These are phyloP conservation scores for Exophiala xenobiotica DNA, from an alignment of 2,329 filamentous ascomycete species.

Conservation along the genomic window DNA sequence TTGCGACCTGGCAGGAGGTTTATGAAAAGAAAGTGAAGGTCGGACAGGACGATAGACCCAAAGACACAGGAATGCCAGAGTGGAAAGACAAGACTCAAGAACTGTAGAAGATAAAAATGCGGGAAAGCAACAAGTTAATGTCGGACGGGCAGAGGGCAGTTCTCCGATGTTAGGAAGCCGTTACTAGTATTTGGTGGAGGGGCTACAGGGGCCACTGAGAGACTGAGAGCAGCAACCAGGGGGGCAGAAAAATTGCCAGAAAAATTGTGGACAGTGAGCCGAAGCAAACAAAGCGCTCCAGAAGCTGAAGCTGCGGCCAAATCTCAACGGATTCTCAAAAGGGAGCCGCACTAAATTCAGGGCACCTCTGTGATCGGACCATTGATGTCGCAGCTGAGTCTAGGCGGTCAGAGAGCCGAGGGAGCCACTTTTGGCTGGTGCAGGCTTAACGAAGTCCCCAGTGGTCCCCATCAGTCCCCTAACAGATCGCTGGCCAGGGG, in stretches of 20 bases:
- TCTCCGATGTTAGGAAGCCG: not conserved
- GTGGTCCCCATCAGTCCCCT: too few relatives aligned
- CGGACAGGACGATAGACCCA: not conserved
- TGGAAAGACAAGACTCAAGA: not conserved
- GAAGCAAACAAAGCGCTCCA: too few relatives aligned
- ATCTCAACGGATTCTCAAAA: constrained; percentile 9
- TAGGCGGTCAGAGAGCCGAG: constrained; percentile 1
- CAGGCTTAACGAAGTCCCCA: not conserved
- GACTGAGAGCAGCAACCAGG: not conserved
- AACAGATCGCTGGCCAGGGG: too few relatives aligned
- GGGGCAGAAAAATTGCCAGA: not conserved
- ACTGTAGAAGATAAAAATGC: not conserved
- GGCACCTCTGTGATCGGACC: not conserved
- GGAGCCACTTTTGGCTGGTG: too few relatives aligned
- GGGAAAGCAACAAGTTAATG: not conserved
- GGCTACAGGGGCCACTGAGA: not conserved
- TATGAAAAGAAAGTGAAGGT: not conserved
- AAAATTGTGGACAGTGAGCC: constrained; percentile 1
- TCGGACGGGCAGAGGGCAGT: not conserved
- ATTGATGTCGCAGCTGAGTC: not conserved
- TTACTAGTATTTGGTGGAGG: constrained; percentile 1
- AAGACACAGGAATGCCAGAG: not conserved
- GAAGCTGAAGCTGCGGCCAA: not conserved
- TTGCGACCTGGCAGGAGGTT: not conserved
- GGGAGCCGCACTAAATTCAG: constrained; percentile 10